Base-by-base conservation (phyloP, 2,329 filamentous ascomycete species). In the Raffaelea albimanens region DNA sequence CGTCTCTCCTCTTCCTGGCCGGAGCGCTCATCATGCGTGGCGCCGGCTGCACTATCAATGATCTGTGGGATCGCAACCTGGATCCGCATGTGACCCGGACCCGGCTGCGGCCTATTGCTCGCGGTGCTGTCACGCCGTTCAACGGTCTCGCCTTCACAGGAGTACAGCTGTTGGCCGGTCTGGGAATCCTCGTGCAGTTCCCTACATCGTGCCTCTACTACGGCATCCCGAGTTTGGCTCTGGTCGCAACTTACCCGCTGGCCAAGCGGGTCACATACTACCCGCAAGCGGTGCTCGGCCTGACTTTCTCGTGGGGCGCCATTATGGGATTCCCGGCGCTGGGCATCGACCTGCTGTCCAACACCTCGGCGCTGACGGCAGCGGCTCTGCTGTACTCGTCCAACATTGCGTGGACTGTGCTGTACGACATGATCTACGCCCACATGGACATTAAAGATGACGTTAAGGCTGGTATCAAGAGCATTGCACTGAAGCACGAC, bases 391-490 rank as follows among this genome's bases (percentile, higher is more conserved):
- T 95, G 43, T 94, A 94, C 61, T 68, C 76, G 11, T 88, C 84
- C 40, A 93, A 89, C 56, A 72, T 93, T 21, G 81, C 86, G 3
- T 95, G 89, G 89, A 94, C 87, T 0, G 75, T 94, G 22, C 67
- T 94, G 36, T 95, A 94, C 63, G 88, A 95, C 62, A 94, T 93
- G 80, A 88, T 95, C 29, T 95, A 95, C 63, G 88, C 88, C 14
- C 88, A 94, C 61, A 91, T 93, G 82, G 88, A 95, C 58, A 84
- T 91, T 62, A 83, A 83, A 58, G 87, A 95, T 57, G 88, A 95
- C 59, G 80, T 73, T 52, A 89, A 88, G 63, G 87, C 83, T 0
- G 89, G 88, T 9, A 93, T 95, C 67, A 94, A 91, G 70, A 87
- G 83, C 58, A 93, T 94, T 56, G 88, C 85, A 2, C 69, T 94